Percentiles rank a stretch among this genome's conserved stretches.
These are phyloP conservation scores for Delonix regia DNA, from an alignment of 306 rosid species.

Conservation along the genomic window DNA sequence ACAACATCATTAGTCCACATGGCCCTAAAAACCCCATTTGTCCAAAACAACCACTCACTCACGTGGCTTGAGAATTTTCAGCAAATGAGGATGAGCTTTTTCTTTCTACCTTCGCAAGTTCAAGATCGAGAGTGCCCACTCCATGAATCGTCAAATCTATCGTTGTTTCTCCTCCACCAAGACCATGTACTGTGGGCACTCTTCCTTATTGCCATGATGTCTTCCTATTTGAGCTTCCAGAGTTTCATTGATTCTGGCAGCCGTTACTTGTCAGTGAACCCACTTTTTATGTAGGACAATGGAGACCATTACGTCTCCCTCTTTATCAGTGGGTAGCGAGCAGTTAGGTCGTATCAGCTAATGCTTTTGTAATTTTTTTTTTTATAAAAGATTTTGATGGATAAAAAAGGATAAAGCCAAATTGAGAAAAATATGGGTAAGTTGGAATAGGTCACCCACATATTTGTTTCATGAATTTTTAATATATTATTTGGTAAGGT, in stretches of 20 bases:
- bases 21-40: no score
- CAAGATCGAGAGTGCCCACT: slow-evolving; percentile 58
- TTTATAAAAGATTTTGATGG: not conserved
- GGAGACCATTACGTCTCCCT: slow-evolving; percentile 45
- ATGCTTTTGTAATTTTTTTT: slow-evolving; percentile 35
- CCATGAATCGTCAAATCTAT: slow-evolving; percentile 55
- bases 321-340: slow-evolving; percentile 57
- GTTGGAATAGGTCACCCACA: slow-evolving; percentile 52
- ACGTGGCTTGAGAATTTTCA: no score
- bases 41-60: no score
- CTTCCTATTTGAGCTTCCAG: slow-evolving; percentile 62
- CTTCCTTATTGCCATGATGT: slow-evolving; percentile 58
- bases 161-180: slow-evolving; percentile 67
- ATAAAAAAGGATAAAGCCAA: slow-evolving; percentile 36
- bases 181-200: slow-evolving; percentile 74
- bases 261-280: slow-evolving; percentile 46
- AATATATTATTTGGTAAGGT: not conserved
- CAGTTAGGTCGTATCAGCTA: slow-evolving; percentile 63
- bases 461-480: not conserved
- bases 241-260: slow-evolving; percentile 59
- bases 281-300: slow-evolving; percentile 45
- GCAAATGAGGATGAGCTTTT: slow-evolving; percentile 59
- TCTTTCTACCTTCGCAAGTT: slow-evolving; percentile 66
- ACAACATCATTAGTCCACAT: no score
- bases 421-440: slow-evolving; percentile 30